These are phyloP conservation scores for Globisporangium apiculatum DNA, from an alignment of 352 stramenopile genomes.

Conservation along the genomic window DNA sequence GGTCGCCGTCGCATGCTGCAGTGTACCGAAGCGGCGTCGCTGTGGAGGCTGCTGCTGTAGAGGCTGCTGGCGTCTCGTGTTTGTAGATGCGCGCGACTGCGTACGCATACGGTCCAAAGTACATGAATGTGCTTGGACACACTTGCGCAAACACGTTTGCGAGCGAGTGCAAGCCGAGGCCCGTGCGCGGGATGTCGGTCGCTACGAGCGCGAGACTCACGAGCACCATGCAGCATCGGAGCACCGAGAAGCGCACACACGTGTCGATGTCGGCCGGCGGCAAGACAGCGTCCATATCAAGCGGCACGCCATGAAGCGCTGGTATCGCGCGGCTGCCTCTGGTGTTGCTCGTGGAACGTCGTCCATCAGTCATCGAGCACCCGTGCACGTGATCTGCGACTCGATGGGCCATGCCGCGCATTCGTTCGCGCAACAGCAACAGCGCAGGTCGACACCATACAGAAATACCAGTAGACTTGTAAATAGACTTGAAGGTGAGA, in stretches of 20 bases:
- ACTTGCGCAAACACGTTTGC: constrained; percentile 13
- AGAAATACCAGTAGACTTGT: too few species aligned
- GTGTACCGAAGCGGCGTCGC: not conserved
- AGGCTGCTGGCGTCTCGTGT: constrained; percentile 15
- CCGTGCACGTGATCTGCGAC: too few species aligned
- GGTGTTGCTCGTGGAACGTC: too few species aligned
- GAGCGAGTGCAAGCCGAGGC: constrained; percentile 16
- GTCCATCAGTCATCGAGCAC: too few species aligned
- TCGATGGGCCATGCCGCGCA: too few species aligned
- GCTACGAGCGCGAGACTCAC: constrained; percentile 24
- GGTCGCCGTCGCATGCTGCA: not conserved
- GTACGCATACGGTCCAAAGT: constrained; percentile 43
- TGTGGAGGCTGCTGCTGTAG: too few species aligned
- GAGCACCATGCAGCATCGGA: constrained; percentile 21
- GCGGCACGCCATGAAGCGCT: too few species aligned
- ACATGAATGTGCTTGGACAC: constrained; percentile 22
- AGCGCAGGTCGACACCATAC: too few species aligned
- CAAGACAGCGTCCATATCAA: too few species aligned
- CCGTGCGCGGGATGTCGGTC: constrained; percentile 44
- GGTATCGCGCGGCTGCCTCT: too few species aligned
- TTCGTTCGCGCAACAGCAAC: too few species aligned
- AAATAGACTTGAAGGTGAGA: too few species aligned
- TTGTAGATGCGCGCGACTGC: constrained; percentile 20
- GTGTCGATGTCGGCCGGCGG: not conserved
- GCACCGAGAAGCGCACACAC: constrained; percentile 17